phyloP scores from a whole-genome alignment of 176 grass and related monocot genomes.

The Bromus sterilis region DNA sequence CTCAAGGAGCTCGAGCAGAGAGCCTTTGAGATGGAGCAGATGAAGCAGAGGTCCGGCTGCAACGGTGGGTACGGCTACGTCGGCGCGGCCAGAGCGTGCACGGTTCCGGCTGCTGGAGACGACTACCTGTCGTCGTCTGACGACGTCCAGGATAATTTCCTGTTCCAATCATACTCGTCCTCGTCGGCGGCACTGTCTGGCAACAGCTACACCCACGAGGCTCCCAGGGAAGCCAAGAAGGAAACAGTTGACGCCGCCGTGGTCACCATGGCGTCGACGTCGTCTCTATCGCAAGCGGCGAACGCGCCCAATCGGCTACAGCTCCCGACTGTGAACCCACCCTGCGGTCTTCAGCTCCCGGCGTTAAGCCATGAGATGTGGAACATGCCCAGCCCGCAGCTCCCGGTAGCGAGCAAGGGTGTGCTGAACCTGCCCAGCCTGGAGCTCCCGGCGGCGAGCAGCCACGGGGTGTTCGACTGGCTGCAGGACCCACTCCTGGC shows the following conservation, averaged over 20 bases:
- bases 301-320: background rate
- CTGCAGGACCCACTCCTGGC: slow-evolving; percentile 50
- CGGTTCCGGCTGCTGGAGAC: background rate
- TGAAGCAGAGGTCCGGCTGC: slow-evolving; percentile 19
- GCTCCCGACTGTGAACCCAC: background rate
- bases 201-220: background rate
- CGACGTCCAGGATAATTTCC: slow-evolving; percentile 30
- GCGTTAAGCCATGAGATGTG: background rate
- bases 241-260: slow-evolving; percentile 17
- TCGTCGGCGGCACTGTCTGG: background rate
- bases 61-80: background rate
- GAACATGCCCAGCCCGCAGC: background rate
- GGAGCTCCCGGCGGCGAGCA: background rate
- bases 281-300: background rate
- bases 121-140: slow-evolving; percentile 32
- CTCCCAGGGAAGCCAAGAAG: slow-evolving; percentile 21
- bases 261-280: slow-evolving; percentile 22
- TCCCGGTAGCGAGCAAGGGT: background rate
- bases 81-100: background rate
- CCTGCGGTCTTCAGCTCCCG: background rate
- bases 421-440: background rate
- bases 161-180: background rate
- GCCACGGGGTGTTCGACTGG: slow-evolving; percentile 41
- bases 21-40: slow-evolving; percentile 50
- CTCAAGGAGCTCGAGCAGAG: slow-evolving; percentile 77